Percentiles rank a stretch among this genome's conserved stretches.
These are phyloP conservation scores for Colletotrichum sp. DNA, from an alignment of 2,329 filamentous ascomycete species.

Conservation along the genomic window DNA sequence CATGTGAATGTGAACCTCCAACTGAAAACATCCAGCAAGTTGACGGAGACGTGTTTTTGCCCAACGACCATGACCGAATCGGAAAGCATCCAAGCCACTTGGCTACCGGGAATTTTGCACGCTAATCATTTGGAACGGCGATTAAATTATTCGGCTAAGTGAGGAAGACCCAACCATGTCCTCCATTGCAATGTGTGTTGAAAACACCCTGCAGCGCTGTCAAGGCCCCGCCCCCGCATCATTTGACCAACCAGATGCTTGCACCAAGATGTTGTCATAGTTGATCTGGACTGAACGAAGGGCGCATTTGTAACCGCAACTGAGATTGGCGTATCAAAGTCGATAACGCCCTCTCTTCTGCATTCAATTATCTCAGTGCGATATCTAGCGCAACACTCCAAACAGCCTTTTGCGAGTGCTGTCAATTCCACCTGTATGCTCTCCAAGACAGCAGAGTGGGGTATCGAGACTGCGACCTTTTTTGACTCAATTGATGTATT, in stretches of 20 bases:
- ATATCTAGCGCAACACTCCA: background rate
- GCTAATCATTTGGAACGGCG: background rate
- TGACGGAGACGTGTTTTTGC: background rate
- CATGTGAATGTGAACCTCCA: background rate
- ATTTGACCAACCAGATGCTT: background rate
- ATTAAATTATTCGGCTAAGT: background rate
- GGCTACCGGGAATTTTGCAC: rapidly evolving
- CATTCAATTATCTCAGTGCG: background rate
- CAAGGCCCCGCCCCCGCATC: background rate
- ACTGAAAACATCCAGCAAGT: background rate
- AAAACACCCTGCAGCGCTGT: background rate
- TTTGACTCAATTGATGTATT: background rate
- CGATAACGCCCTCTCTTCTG: background rate
- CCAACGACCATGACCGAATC: background rate
- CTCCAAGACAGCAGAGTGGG: background rate
- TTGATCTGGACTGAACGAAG: background rate
- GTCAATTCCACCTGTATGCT: background rate
- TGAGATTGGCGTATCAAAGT: background rate
- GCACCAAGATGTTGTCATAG: background rate
- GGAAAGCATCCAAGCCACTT: background rate
- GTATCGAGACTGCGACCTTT: background rate
- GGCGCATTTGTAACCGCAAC: background rate
- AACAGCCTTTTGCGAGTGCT: background rate
- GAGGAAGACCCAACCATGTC: background rate
- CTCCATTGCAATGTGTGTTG: background rate